These are phyloP conservation scores for Allantophomopsis lycopodina DNA, from an alignment of 2,329 filamentous ascomycete genomes.

Conservation along the genomic window DNA sequence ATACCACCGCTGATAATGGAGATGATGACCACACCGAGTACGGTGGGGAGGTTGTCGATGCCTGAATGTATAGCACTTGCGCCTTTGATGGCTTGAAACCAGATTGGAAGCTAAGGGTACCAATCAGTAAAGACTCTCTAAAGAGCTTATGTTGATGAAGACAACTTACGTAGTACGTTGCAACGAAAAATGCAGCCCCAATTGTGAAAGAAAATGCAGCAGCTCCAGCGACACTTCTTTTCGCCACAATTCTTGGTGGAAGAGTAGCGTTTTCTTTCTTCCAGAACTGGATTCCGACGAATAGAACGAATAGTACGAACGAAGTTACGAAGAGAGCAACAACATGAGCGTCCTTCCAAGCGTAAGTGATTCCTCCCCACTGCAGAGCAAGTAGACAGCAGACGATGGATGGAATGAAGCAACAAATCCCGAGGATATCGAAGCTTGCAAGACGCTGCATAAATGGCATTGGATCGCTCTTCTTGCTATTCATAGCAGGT, in stretches of 20 bases:
- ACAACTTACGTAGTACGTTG: slow-evolving; percentile 23
- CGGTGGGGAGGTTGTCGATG: slow-evolving; percentile 19
- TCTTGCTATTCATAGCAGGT: slow-evolving; percentile 4
- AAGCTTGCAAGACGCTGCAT: slow-evolving; percentile 23
- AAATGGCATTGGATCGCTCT: slow-evolving; percentile 19
- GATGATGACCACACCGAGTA: slow-evolving; percentile 18
- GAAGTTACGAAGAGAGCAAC: slow-evolving; percentile 20
- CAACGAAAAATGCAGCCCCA: slow-evolving; percentile 20
- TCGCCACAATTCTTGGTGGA: slow-evolving; percentile 22
- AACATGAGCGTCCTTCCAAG: slow-evolving; percentile 19
- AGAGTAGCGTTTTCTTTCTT: slow-evolving; percentile 24
- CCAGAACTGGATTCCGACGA: slow-evolving; percentile 19
- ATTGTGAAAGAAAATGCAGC: slow-evolving; percentile 19
- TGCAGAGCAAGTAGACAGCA: slow-evolving; percentile 19
- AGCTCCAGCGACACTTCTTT: slow-evolving; percentile 20
- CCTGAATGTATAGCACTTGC: slow-evolving; percentile 23
- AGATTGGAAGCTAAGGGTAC: slow-evolving; percentile 27
- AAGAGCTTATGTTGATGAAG: background rate
- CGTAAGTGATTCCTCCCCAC: slow-evolving; percentile 18
- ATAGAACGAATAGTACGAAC: slow-evolving; percentile 13
- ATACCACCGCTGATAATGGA: slow-evolving; percentile 17
- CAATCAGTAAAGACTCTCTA: slow-evolving; percentile 31
- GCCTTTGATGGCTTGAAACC: slow-evolving; percentile 30
- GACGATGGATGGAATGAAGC: slow-evolving; percentile 18
- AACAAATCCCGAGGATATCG: slow-evolving; percentile 19